Conservation (phyloP, 1,139 yeast species). For the Yamadazyma dendronema region DNA sequence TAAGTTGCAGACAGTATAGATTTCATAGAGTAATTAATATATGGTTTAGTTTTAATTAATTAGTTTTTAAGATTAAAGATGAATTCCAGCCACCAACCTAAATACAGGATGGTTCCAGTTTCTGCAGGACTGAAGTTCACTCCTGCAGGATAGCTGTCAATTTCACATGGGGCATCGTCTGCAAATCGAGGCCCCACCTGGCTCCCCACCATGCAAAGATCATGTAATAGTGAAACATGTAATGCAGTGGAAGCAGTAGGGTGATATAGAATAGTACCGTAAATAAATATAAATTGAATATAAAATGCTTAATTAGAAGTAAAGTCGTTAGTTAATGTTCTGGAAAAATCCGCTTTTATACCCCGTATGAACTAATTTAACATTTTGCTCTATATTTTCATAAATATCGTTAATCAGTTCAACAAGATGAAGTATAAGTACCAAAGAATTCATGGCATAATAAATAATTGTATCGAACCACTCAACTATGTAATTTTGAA, state of each 20-base stretch:
- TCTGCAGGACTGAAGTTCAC: not conserved
- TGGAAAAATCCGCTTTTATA: slow-evolving; percentile 30
- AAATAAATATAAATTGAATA: no score
- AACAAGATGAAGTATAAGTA: slow-evolving; percentile 24
- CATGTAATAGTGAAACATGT: not conserved
- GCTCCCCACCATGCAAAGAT: not conserved
- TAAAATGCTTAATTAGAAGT: no score
- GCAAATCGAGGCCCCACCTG: not conserved
- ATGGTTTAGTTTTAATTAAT: no score
- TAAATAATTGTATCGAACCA: slow-evolving; percentile 27
- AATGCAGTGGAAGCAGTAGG: no score
- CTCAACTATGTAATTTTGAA: slow-evolving; percentile 3
- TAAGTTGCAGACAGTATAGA: not conserved
- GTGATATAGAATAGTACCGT: no score
- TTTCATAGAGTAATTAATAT: no score
- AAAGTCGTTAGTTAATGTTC: slow-evolving; percentile 23
- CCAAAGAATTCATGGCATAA: slow-evolving; percentile 26
- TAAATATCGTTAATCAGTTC: slow-evolving; percentile 23
- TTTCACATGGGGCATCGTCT: not conserved
- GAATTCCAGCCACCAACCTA: no score
- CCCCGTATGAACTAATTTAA: slow-evolving; percentile 24
- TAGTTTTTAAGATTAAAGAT: no score
- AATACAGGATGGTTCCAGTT: no score
- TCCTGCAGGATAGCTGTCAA: not conserved
- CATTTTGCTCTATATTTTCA: slow-evolving; percentile 21